Base-by-base conservation (phyloP, 2,329 filamentous ascomycete genomes). In the Trichoderma harzianum region DNA sequence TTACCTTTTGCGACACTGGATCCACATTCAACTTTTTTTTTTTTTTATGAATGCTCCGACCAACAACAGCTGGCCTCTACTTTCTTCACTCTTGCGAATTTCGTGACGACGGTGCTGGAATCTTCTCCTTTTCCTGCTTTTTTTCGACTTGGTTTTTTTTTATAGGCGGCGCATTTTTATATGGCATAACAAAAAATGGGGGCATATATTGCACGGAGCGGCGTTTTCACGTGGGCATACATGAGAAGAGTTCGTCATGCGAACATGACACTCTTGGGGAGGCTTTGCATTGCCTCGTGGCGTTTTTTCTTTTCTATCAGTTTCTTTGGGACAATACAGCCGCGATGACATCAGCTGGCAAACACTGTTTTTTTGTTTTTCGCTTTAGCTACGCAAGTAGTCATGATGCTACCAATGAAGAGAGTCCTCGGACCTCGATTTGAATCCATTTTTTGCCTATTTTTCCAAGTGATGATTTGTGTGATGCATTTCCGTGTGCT, bases 381-480 rank as follows among this genome's bases (percentile, higher is more conserved):
- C 18, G 26, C 21, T 60, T 26, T 60, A 71, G 43, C 62, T 68
- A 68, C 70, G 64, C 70, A 69, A 69, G 64, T 61, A 69, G 55
- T 69, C 21, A 67, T 67, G 63, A 62, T 72, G 43, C 28, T 24
- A 69, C 62, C 62, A 70, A 70, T 67, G 69, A 70, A 55, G 69
- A 58, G 21, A 57, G 21, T 39, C 30, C 62, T 66, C 43, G 61
- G 34, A 55, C 69, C 60, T 43, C 30, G 21, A 58, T 68, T 61
- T 68, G 32, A 39, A 34, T 4, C 16, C 30, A 43, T 11, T 21
- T 30, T 8, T 32, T 16, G 14, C 60, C 34, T 21, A 36, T 53
- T 60, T 53, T 53, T 21, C 28, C n/a, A 39, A 34, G 39, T 69
- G 66, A 51, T 16, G 7, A 61, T 26, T 69, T 66, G 28, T 62